Evolutionary conservation across 2,329 filamentous ascomycete genomes (phyloP), one percentile per base, ranked within the genome.

Genomic region (Erysiphe pulchra): DNA sequence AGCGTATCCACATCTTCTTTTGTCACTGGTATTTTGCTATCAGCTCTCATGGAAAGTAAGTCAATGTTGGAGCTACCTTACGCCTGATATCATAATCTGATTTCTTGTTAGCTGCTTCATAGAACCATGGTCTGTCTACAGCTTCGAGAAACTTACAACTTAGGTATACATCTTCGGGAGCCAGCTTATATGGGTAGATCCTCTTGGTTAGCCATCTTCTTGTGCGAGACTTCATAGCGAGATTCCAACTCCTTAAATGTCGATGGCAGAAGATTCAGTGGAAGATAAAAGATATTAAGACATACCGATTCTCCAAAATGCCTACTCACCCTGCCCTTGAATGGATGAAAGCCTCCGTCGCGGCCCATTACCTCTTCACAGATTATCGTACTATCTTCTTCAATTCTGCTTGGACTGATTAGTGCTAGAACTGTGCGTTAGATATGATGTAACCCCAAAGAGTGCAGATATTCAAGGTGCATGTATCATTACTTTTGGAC

Each of bases 1-100:
- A 98, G 72, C 14, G 80, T 78, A 59, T 86, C 80, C 53, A 95
- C 73, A 61, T 98, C 90, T 59, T 90, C 83, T 59, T 77, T 74
- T 44, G 82, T 93, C 53, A 95, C 83, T 86, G 50, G 54, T 51
- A 50, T 46, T 44, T 13, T 31, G 51, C 39, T 50, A 50, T 55
- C 48, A 58, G 17, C 28, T 14, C 32, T 40, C 11, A 18, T 18
- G 18, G 18, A 20, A 7, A 17, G 17, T 16, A 14, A 16, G 30
- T 30, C 38, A 20, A 4, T 5, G 9, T 34, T 24, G 6, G 20
- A 16, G 24, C 30, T 44, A 43, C 60, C 59, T 49, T 66, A 79
- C 75, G 65, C 60, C 73, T 69, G 49, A 77, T 63, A 61, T 79
- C 75, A 54, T 76, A 65, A 59, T 79, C 75, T 78, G 54, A 17